These are phyloP conservation scores for Boletus vermiculosoides DNA, from an alignment of 768 basidiomycete genomes.

Conservation along the genomic window DNA sequence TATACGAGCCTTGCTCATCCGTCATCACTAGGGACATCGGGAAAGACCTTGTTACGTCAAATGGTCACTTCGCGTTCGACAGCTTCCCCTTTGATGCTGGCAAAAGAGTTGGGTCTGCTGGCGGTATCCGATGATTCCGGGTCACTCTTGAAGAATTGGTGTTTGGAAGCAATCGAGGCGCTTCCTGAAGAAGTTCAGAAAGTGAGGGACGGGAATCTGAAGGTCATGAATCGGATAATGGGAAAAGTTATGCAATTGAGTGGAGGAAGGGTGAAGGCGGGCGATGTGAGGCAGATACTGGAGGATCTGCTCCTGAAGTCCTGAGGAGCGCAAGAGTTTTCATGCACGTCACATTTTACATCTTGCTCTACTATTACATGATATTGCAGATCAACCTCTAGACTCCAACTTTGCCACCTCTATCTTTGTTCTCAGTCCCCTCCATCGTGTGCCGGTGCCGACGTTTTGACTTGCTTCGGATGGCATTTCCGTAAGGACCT, in stretches of 20 bases:
- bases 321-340: not conserved
- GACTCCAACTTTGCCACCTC: constrained; percentile 45
- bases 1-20: not conserved
- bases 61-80: constrained; percentile 51
- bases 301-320: constrained; percentile 40
- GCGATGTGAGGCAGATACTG: constrained; percentile 50
- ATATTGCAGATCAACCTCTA: constrained; percentile 3
- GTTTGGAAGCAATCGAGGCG: constrained; percentile 59
- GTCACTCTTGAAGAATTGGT: constrained; percentile 50
- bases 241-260: constrained; percentile 74
- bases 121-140: constrained; percentile 36
- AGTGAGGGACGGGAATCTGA: constrained; percentile 61
- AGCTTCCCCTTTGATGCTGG: constrained; percentile 42
- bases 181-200: constrained; percentile 68
- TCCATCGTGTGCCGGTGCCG: constrained; percentile 81
- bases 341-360: not conserved
- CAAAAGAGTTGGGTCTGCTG: constrained; percentile 47
- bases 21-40: constrained; percentile 63
- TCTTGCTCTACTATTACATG: not conserved
- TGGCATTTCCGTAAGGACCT: constrained; percentile 64
- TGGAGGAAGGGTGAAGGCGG: constrained; percentile 76
- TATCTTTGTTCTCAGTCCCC: constrained; percentile 66
- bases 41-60: constrained; percentile 71
- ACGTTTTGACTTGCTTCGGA: constrained; percentile 52
- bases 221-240: constrained; percentile 61